Evolutionary conservation across 2,329 filamentous ascomycete genomes (phyloP).

Genomic region (Sphaerostilbella broomeana): DNA sequence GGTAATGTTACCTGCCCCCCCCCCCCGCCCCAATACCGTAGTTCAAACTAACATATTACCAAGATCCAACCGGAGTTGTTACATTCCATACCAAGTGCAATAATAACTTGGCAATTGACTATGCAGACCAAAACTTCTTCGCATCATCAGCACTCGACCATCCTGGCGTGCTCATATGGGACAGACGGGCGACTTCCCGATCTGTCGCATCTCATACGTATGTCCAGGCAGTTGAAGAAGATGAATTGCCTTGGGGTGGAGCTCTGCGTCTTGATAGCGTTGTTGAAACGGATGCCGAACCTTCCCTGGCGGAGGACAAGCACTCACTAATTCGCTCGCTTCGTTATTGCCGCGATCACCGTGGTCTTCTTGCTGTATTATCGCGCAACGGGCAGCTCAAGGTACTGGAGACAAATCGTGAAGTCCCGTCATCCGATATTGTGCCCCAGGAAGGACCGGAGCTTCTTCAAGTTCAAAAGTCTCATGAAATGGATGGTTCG

Average conservation of each 20-base stretch:
- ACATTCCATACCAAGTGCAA: slow-evolving; percentile 62
- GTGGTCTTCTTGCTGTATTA: slow-evolving; percentile 54
- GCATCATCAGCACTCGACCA: slow-evolving; percentile 71
- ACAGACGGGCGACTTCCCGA: slow-evolving; percentile 57
- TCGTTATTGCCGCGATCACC: slow-evolving; percentile 56
- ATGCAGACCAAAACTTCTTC: slow-evolving; percentile 76
- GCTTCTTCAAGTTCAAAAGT: slow-evolving; percentile 52
- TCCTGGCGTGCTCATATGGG: slow-evolving; percentile 71
- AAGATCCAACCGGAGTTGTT: slow-evolving; percentile 45
- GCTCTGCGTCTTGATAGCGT: slow-evolving; percentile 51
- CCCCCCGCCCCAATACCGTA: too few relatives aligned
- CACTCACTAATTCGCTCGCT: slow-evolving; percentile 56
- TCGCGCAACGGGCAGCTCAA: slow-evolving; percentile 59
- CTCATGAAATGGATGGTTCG: slow-evolving; percentile 55
- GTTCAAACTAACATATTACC: too few relatives aligned
- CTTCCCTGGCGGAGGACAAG: slow-evolving; percentile 45
- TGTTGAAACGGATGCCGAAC: slow-evolving; percentile 48
- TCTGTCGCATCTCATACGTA: slow-evolving; percentile 49
- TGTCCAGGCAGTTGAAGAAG: slow-evolving; percentile 51
- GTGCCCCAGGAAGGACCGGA: slow-evolving; percentile 46
- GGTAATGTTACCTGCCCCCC: too few relatives aligned
- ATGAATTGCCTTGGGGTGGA: slow-evolving; percentile 57
- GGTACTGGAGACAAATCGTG: slow-evolving; percentile 52
- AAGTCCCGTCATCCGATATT: slow-evolving; percentile 35
- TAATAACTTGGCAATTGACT: slow-evolving; percentile 71